A percentile compares a stretch with the other conserved stretches of the same genome.
Conservation (phyloP, 768 basidiomycete genomes). For the Trametes villosa region DNA sequence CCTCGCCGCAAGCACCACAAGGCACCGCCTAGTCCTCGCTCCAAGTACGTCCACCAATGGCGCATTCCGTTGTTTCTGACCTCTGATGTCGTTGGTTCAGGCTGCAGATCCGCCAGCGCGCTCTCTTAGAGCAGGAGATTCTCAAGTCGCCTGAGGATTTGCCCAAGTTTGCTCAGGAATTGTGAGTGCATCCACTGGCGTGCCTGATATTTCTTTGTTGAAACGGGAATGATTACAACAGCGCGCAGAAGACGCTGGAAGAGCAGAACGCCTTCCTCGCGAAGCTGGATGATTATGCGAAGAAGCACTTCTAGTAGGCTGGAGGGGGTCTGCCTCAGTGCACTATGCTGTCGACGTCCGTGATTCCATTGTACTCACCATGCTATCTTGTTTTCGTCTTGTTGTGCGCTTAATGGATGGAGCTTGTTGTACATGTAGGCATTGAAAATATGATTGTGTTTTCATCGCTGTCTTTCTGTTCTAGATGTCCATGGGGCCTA, state of each 20-base stretch:
- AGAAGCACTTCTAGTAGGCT: constrained; percentile 9
- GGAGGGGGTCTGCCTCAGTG: neutral
- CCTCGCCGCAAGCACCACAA: constrained; percentile 64
- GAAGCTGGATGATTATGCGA: constrained; percentile 27
- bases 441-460: too few relatives aligned
- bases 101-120: constrained; percentile 56
- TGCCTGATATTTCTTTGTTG: neutral
- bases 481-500: too few relatives aligned
- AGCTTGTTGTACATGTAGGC: neutral
- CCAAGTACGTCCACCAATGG: constrained; percentile 46
- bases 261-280: constrained; percentile 32
- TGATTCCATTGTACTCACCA: neutral
- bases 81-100: constrained; percentile 38
- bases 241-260: constrained; percentile 27
- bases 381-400: neutral
- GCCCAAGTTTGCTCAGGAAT: constrained; percentile 58
- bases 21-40: constrained; percentile 47
- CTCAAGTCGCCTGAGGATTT: constrained; percentile 57
- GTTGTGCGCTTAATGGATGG: neutral
- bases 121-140: constrained; percentile 65
- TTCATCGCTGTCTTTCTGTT: too few relatives aligned
- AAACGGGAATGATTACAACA: neutral
- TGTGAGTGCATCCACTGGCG: constrained; percentile 52
- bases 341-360: neutral
- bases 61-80: neutral